Conservation (phyloP, 192 early-diverging fungal genomes). For the Martensiomyces pterosporus region DNA sequence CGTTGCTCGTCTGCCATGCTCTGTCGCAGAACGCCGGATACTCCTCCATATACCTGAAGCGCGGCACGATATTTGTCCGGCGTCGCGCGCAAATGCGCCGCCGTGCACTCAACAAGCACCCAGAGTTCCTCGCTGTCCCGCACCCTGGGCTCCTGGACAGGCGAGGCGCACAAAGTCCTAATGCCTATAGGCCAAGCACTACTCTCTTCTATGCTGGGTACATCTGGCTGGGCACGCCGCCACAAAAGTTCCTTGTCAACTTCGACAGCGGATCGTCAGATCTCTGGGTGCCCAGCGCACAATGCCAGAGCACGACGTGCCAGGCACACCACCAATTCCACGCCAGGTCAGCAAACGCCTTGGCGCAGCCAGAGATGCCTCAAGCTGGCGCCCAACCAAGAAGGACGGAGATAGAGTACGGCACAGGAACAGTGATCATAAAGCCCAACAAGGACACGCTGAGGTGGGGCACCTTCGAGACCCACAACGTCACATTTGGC, state of each 20-base stretch:
- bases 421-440: slow-evolving; percentile 42
- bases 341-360: slow-evolving; percentile 1
- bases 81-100: slow-evolving; percentile 21
- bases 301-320: slow-evolving; percentile 28
- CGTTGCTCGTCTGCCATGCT: slow-evolving; percentile 1
- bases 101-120: slow-evolving; percentile 23
- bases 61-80: slow-evolving; percentile 40
- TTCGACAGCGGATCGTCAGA: slow-evolving; percentile 69
- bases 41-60: slow-evolving; percentile 27
- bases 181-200: slow-evolving; percentile 33
- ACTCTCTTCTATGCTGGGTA: slow-evolving; percentile 61
- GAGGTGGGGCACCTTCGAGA: slow-evolving; percentile 26
- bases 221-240: slow-evolving; percentile 59
- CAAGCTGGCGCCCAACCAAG: background rate
- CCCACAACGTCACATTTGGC: slow-evolving; percentile 37
- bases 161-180: background rate
- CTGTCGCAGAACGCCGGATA: slow-evolving; percentile 14
- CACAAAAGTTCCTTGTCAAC: slow-evolving; percentile 61
- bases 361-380: background rate
- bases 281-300: slow-evolving; percentile 63
- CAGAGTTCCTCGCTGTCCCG: slow-evolving; percentile 12
- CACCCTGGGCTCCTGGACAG: background rate
- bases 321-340: slow-evolving; percentile 23
- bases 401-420: slow-evolving; percentile 26
- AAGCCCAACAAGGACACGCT: slow-evolving; percentile 29